Evolutionary conservation across 768 basidiomycete species (phyloP).

Genomic region (Fomitopsis pulvina): DNA sequence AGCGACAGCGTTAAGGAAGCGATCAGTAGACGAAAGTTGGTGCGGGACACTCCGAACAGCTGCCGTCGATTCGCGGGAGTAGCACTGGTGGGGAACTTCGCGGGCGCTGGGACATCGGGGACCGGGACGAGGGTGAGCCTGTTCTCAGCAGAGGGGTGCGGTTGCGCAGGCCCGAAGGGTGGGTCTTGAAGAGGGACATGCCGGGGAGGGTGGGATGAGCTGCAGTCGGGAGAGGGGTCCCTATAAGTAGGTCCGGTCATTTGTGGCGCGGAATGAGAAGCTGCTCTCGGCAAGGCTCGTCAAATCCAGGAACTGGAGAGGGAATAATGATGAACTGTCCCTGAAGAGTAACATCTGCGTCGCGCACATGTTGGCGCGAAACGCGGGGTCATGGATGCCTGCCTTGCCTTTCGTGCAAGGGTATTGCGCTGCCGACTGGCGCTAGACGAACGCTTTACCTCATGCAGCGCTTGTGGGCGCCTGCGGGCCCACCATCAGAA

Average conservation of each 20-base stretch:
- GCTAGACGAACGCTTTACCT: not conserved
- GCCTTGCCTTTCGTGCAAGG: not conserved
- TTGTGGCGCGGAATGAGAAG: slow-evolving; percentile 1
- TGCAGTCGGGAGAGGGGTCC: not conserved
- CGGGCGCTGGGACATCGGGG: not conserved
- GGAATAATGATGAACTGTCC: not conserved
- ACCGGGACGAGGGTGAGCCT: not conserved
- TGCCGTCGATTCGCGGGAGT: not conserved
- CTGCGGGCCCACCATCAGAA: not conserved
- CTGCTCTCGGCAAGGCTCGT: not conserved
- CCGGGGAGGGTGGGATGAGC: not conserved
- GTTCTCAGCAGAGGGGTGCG: slow-evolving; percentile 8
- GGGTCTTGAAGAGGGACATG: slow-evolving; percentile 10
- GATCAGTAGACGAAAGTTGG: slow-evolving; percentile 6
- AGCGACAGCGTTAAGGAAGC: slow-evolving; percentile 16
- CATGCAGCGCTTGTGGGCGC: not conserved
- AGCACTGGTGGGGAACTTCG: not conserved
- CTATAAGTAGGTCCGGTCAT: not conserved
- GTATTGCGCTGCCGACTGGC: not conserved
- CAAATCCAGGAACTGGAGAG: not conserved
- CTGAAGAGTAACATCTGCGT: not conserved
- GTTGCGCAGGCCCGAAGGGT: slow-evolving; percentile 17
- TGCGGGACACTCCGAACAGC: not conserved
- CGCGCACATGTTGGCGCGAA: not conserved
- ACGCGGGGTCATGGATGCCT: not conserved